Conservation (phyloP, 768 basidiomycete genomes). For the Russula lepida region DNA sequence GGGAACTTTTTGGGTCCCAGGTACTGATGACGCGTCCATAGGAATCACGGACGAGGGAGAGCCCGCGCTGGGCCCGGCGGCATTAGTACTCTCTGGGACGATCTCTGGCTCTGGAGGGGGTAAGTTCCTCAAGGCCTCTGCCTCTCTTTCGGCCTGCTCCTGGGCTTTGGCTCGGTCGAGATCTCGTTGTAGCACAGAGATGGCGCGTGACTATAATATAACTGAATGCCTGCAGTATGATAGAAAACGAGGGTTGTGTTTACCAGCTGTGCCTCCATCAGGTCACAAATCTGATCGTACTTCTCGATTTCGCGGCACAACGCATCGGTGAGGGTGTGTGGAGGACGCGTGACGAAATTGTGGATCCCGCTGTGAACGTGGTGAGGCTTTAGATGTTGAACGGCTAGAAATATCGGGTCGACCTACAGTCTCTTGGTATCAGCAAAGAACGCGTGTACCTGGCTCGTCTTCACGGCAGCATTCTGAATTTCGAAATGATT, state of each 20-base stretch:
- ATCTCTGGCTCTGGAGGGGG: conserved; percentile 24
- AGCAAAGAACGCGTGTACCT: conserved; percentile 23
- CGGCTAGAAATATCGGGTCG: not conserved
- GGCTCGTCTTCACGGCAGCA: conserved; percentile 36
- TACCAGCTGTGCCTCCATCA: conserved; percentile 65
- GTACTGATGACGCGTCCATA: conserved; percentile 23
- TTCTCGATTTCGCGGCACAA: conserved; percentile 69
- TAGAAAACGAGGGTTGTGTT: conserved; percentile 23
- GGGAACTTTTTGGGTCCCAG: conserved; percentile 30
- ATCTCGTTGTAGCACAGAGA: conserved; percentile 65
- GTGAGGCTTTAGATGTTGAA: not conserved
- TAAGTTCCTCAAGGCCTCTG: conserved; percentile 27
- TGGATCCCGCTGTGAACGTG: conserved; percentile 42
- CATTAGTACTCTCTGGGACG: not conserved
- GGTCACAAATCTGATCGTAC: conserved; percentile 73
- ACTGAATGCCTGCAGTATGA: not conserved
- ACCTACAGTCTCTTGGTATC: conserved; percentile 59
- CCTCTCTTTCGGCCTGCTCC: conserved; percentile 32
- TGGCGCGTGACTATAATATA: conserved; percentile 50
- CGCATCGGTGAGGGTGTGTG: conserved; percentile 52
- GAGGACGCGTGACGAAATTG: conserved; percentile 51
- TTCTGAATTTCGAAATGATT: conserved; percentile 31
- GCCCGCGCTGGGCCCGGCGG: not conserved
- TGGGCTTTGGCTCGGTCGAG: conserved; percentile 41
- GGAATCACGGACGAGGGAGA: not conserved